Conservation (phyloP, 495 filamentous ascomycete species). For the Penicillium taxi region DNA sequence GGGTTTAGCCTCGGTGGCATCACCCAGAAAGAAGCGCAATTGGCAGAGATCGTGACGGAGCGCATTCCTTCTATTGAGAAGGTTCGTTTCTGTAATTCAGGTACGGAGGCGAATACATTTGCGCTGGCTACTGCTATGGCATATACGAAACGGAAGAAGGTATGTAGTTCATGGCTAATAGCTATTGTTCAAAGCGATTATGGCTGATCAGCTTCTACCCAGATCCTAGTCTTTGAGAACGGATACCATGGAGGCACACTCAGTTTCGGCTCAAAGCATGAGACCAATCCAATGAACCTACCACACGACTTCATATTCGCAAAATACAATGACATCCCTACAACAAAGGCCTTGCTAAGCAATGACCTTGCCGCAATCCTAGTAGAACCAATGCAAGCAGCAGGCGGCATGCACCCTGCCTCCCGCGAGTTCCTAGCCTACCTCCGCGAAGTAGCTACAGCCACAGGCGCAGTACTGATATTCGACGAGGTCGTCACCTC, state of each 20-base stretch:
- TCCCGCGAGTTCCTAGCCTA: constrained; percentile 37
- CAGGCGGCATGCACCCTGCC: constrained; percentile 44
- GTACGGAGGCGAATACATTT: constrained; percentile 34
- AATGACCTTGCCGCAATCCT: constrained; percentile 35
- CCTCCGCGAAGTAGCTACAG: constrained; percentile 25
- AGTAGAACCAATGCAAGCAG: constrained; percentile 52
- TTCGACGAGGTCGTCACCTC: constrained; percentile 61
- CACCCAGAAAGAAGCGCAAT: constrained; percentile 6
- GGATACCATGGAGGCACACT: constrained; percentile 48
- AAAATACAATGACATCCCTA: constrained; percentile 1
- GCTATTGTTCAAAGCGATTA: too few species aligned
- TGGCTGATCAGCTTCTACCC: not conserved
- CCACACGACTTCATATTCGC: constrained; percentile 5
- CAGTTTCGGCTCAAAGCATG: not conserved
- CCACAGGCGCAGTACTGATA: constrained; percentile 45
- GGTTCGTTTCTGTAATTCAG: constrained; percentile 34
- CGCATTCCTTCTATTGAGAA: constrained; percentile 25
- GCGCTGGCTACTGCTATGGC: constrained; percentile 23
- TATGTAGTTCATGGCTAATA: too few species aligned
- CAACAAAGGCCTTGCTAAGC: not conserved
- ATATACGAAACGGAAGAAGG: constrained; percentile 33
- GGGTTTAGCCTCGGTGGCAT: constrained; percentile 7
- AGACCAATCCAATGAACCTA: constrained; percentile 6
- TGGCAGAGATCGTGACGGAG: constrained; percentile 12
- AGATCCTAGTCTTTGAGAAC: constrained; percentile 36